These are phyloP conservation scores for Hemileccinum impolitum DNA, from an alignment of 768 basidiomycete genomes.

Conservation along the genomic window DNA sequence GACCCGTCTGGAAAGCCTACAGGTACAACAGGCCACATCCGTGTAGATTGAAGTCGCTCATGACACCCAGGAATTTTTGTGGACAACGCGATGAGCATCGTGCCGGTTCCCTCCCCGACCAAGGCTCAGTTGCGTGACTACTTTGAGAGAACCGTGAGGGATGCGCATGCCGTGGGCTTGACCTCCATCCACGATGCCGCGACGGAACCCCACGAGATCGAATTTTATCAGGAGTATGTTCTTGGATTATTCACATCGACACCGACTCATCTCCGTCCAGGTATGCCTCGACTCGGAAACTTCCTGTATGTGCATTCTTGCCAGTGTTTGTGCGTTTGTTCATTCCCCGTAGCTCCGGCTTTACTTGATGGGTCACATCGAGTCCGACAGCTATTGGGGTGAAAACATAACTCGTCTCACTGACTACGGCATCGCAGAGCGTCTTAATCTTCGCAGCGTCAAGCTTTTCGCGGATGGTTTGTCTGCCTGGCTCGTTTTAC, in stretches of 20 bases:
- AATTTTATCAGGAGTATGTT: constrained; percentile 63
- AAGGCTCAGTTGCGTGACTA: constrained; percentile 54
- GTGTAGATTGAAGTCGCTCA: not conserved
- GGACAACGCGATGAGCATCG: constrained; percentile 82
- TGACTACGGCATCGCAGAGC: constrained; percentile 52
- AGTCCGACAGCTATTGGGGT: constrained; percentile 64
- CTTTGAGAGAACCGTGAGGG: constrained; percentile 59
- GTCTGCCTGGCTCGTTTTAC: not conserved
- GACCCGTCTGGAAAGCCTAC: constrained; percentile 62
- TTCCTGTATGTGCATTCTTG: constrained; percentile 53
- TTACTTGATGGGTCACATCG: constrained; percentile 56
- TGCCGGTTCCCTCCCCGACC: constrained; percentile 63
- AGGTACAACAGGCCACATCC: constrained; percentile 36
- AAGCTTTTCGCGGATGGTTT: constrained; percentile 78
- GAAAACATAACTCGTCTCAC: constrained; percentile 53
- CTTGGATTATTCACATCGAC: not conserved
- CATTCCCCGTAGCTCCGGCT: constrained; percentile 45
- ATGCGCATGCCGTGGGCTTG: constrained; percentile 76
- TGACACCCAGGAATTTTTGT: constrained; percentile 59
- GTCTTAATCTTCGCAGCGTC: constrained; percentile 59
- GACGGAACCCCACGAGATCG: constrained; percentile 46
- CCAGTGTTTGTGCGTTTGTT: not conserved
- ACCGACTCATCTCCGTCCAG: constrained; percentile 36
- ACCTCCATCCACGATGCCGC: constrained; percentile 87
- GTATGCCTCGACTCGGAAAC: constrained; percentile 58